A percentile compares a stretch with the other conserved stretches of the same genome.
phyloP scores from a whole-genome alignment of 2,329 filamentous ascomycete genomes.

The Catunica adiposa region DNA sequence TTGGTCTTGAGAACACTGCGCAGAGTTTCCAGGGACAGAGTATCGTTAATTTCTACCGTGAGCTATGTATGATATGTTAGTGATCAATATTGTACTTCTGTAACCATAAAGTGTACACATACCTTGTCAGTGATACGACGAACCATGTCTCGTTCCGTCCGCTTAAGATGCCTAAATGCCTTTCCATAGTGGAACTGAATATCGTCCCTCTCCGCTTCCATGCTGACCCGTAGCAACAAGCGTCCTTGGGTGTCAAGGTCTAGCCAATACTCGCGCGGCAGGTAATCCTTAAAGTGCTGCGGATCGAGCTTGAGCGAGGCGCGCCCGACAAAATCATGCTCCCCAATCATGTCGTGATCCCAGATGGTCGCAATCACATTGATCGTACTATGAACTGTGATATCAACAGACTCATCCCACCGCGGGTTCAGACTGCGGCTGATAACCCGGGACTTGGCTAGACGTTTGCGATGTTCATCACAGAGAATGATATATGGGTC shows the following conservation, averaged over 20 bases:
- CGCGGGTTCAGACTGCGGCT: conserved; percentile 81
- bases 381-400: conserved; percentile 76
- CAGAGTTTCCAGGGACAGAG: conserved; percentile 68
- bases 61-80: conserved; percentile 37
- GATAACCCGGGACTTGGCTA: conserved; percentile 86
- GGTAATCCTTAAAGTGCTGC: conserved; percentile 88
- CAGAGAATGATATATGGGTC: conserved; percentile 95
- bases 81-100: background rate
- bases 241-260: conserved; percentile 91
- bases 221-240: conserved; percentile 77
- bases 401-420: conserved; percentile 95
- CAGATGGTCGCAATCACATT: conserved; percentile 95
- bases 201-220: conserved; percentile 96
- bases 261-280: conserved; percentile 93
- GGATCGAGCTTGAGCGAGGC: conserved; percentile 98
- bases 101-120: conserved; percentile 14
- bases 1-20: conserved; percentile 50
- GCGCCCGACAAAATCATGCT: conserved; percentile 91
- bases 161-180: conserved; percentile 84
- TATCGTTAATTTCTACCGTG: conserved; percentile 79
- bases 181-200: conserved; percentile 98
- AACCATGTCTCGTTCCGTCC: conserved; percentile 95
- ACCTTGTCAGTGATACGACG: conserved; percentile 96
- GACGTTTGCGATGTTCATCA: conserved; percentile 92
- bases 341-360: conserved; percentile 95